phyloP scores from a whole-genome alignment of 495 filamentous ascomycete genomes.

The Aspergillus leporis region DNA sequence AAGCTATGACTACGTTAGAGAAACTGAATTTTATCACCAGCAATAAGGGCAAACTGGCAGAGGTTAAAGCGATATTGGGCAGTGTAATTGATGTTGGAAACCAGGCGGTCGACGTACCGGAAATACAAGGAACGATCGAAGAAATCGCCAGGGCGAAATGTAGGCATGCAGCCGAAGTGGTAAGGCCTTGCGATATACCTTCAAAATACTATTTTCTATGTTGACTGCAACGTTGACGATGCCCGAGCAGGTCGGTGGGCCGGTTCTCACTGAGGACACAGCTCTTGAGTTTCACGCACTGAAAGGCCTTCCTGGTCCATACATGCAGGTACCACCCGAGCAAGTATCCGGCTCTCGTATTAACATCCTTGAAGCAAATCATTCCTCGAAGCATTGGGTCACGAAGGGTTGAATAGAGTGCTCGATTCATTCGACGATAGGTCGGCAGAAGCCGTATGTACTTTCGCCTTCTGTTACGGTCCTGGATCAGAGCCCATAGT shows the following conservation, averaged over 20 bases:
- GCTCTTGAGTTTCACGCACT: slow-evolving; percentile 89
- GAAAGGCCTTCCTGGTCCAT: slow-evolving; percentile 89
- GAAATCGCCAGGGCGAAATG: slow-evolving; percentile 90
- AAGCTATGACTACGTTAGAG: slow-evolving; percentile 28
- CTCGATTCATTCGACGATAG: slow-evolving; percentile 89
- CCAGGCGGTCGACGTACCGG: slow-evolving; percentile 74
- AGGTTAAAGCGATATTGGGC: slow-evolving; percentile 84
- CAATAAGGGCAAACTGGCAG: slow-evolving; percentile 87
- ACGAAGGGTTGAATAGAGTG: slow-evolving; percentile 84
- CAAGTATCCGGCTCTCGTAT: not conserved
- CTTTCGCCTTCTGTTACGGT: slow-evolving; percentile 86
- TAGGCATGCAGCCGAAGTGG: slow-evolving; percentile 59
- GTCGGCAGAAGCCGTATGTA: slow-evolving; percentile 89
- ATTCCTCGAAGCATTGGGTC: slow-evolving; percentile 82
- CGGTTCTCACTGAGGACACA: slow-evolving; percentile 95
- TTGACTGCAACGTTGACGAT: slow-evolving; percentile 13
- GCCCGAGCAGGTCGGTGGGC: slow-evolving; percentile 65
- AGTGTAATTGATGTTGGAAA: slow-evolving; percentile 69
- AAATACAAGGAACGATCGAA: slow-evolving; percentile 91
- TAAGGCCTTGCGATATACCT: slow-evolving; percentile 17
- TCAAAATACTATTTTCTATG: not conserved
- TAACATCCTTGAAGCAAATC: slow-evolving; percentile 66
- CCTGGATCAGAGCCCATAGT: slow-evolving; percentile 83
- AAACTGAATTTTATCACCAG: slow-evolving; percentile 92
- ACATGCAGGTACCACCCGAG: slow-evolving; percentile 67